Evolutionary conservation across 1,284 basidiomycete species (phyloP), one percentile per base, ranked within the genome.

Genomic region (Laetiporus sulphureus): DNA sequence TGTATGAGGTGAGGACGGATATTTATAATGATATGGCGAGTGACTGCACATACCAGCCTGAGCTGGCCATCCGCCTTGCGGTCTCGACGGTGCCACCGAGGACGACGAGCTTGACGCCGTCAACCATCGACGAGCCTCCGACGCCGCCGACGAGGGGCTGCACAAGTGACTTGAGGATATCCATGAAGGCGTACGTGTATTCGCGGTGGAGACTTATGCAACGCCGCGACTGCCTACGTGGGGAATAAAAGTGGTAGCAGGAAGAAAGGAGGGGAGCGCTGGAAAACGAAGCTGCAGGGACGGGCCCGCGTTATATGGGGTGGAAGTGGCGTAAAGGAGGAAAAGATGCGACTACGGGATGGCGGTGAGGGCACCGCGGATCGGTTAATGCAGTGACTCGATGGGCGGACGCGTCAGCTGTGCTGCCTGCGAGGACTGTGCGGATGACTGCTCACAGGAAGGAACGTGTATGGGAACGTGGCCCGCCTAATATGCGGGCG

Each of bases 61-160:
- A 81, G 61, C 81, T 84, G 16, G 83, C 83, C 35, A 87, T 77
- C 51, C 86, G 69, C 53, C 86, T 69, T 1, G 85, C 86, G 1
- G 85, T 89, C 67, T 89, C 86, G 46, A 89, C 85, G 4, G 86
- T 88, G 46, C 86, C 85, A 49, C 85, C 85, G 41, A 89, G 72
- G 38, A 89, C 83, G 62, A 89, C 85, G 56, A 89, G 83, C 66
- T 89, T 89, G 69, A 88, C 79, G 51, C 85, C 86, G 57, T 88
- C 84, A 63, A 88, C 74, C 68, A 87, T 75, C 42, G 81, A 83
- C 32, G 79, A 83, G 50, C 79, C 73, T 47, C 77, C 81, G 57
- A 71, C 78, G 60, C 77, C 78, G 62, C 79, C 81, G 52, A 86
- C 78, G 57, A 88, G 77, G 50, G 84, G 85, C 59, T 84, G 80